Evolutionary conservation across 116 monocot genomes (phyloP), one percentile per base, ranked within the genome.

Genomic region (Phalaenopsis hybrid): DNA sequence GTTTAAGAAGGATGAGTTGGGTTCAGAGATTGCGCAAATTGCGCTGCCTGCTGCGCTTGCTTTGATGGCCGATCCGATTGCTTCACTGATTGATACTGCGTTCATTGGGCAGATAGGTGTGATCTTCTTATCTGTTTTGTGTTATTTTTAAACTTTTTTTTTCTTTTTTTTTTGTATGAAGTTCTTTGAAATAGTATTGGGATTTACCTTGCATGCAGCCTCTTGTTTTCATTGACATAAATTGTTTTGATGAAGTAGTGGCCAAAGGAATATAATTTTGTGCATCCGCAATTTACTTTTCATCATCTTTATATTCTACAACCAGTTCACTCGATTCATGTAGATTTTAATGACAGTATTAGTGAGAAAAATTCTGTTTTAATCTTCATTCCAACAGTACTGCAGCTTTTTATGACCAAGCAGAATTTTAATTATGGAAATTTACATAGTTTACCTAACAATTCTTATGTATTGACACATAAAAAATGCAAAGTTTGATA

Each of bases 61-160:
- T 18, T 76, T 95, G 17, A 84, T 86, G 17, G 95, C 95, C 21
- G 95, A 95, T 85, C 95, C 95, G 5, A 78, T 95, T 73, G 91
- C 95, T 0, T 95, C 95, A 8, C 79, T 95, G 4, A 86, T 92
- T 33, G 95, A 95, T 74, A 95, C 95, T n/a, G 95, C 95, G 9
- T 95, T 91, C 81, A 87, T 95, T 77, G 95, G 95, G 44, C 92
- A 89, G 74, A 84, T 95, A 68, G 94, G 94, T 95, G 76, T 73
- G 89, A 75, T 16, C n/a, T 13, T 81, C 33, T 57, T 63, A 63
- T 4, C 20, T 21, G n/a, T 44, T 20, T 46, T 86, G 10, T 2
- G 16, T 75, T 68, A 5, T 28, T 31, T 21, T 28, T 37, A 37
- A 37, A 37, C 37, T 37, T 37, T 37, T 8, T 0, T 31, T 31